These are phyloP conservation scores for Bruguiera gymnorhiza DNA, from an alignment of 345 rosid genomes.

Conservation along the genomic window DNA sequence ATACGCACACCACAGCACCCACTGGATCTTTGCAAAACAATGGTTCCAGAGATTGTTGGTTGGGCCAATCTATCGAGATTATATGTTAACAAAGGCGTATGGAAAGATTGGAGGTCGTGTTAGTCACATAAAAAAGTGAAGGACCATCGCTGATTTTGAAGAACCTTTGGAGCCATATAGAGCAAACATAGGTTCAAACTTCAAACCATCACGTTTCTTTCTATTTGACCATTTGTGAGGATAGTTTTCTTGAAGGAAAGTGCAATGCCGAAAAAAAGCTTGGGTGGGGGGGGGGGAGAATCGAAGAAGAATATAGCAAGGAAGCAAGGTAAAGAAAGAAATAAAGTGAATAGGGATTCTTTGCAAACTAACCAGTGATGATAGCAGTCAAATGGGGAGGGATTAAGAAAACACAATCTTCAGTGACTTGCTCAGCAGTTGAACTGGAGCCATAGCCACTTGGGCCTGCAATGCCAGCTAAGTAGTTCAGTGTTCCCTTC, in stretches of 20 bases:
- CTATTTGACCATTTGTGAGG: not conserved
- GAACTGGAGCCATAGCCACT: constrained; percentile 93
- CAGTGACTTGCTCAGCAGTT: constrained; percentile 79
- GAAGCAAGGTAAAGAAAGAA: not conserved
- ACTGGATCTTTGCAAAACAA: too few relatives aligned
- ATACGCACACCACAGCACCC: too few relatives aligned
- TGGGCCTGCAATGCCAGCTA: constrained; percentile 92
- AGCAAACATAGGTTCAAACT: too few relatives aligned
- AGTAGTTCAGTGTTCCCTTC: constrained; percentile 75
- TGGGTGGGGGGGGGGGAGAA: not conserved
- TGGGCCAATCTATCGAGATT: not conserved
- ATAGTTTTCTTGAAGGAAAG: not conserved
- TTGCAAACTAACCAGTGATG: constrained; percentile 50
- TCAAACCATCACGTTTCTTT: too few relatives aligned
- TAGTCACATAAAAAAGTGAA: too few relatives aligned
- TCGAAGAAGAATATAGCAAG: not conserved
- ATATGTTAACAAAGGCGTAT: too few relatives aligned
- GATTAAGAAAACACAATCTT: constrained; percentile 17
- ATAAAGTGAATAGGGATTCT: not conserved
- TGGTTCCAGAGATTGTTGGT: not conserved
- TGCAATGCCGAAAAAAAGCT: not conserved
- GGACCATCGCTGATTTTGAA: too few relatives aligned
- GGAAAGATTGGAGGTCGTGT: too few relatives aligned
- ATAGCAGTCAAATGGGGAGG: constrained; percentile 55
- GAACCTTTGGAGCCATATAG: too few relatives aligned